Base-by-base conservation (phyloP, 2,329 filamentous ascomycete species). In the Aspergillus chevalieri region DNA sequence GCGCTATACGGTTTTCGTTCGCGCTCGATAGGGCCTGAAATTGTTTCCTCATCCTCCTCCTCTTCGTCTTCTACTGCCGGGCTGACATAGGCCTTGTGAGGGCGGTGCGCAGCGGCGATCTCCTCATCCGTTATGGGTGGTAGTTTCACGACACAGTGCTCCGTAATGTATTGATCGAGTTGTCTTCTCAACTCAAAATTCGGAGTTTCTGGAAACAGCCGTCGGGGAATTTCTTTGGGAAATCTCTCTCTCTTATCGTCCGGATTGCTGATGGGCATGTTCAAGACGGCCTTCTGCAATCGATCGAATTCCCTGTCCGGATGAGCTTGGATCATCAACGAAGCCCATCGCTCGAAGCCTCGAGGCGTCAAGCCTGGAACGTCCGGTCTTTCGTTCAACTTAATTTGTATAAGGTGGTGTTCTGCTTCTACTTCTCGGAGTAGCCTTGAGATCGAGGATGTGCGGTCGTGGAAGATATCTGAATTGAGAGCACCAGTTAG, bases 251-350 rank as follows among this genome's bases (percentile, higher is more conserved):
- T 82, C 54, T 77, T 80, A 44, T 85, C 79, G 42, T 83, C 78
- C 0, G 82, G 76, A 48, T 84, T 82, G 59, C 66, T 83, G 58
- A 94, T 86, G 0, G 88, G 86, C 67, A 91, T 81, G 42, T 84
- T 78, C 3, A 82, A 67, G 3, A 91, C 80, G 19, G 89, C 81
- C 50, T 79, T 82, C 41, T 82, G 76, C 4, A 95, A 74, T 8
- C 90, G 81, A 39, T 79, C 77, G 50, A 83, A 85, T 66, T 95
- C 89, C 43, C 81, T 77, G 38, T 89, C 83, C 0, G 90, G 90
- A 55, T 89, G 83, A 1, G 88, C 86, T 55, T 83, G 80, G 34
- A 92, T 85, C 65, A 88, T 79, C 36, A 81, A 75, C 1, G 81
- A 84, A 73, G 87, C 83, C 84, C 88, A 95, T 47, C 75, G 74